Base-by-base conservation (phyloP, 345 rosid genomes). In the Carallia brachiata region DNA sequence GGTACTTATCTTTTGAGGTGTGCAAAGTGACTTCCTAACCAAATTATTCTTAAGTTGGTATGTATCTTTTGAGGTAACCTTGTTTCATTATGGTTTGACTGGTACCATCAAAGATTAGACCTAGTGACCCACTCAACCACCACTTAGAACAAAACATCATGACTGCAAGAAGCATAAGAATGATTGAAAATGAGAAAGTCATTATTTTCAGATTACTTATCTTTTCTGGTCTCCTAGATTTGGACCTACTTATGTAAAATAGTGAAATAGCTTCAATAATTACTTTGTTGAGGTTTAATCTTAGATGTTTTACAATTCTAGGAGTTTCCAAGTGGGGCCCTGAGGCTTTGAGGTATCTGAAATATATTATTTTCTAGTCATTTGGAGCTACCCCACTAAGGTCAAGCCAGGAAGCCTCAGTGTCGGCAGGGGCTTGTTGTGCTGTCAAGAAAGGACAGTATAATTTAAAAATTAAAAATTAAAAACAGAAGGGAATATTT, bases 351-450 rank as follows among this genome's bases (percentile, higher is more conserved):
- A 54, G 5, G 32, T n/a, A 62, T 39, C 3, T 23, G 3, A 44
- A 44, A 16, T 44, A 3, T 44, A 16, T 3, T 2, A 4, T 44
- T 16, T 3, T 12, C 16, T 12, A 10, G 50, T 44, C 50, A 44
- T 12, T 12, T 44, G 16, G 50, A 15, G 10, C 48, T 13, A 10
- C 15, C 48, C 48, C 48, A 44, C 48, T 44, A 44, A 44, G 48
- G 48, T 44, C 16, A 44, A 3, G 3, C 48, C 16, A 44, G 50
- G 50, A 39, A 17, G 34, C 37, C 62, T 56, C 47, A 2, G 31
- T 66, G 76, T 66, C 58, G 72, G 74, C 66, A 74, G 56, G 60
- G 70, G 37, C 60, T 31, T 36, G 6, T 31, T 62, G n/a, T 52
- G 63, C 31, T 31, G 70, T 30, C 44, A 69, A 60, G 17, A 16